Base-by-base conservation (phyloP, 169 alveolate genomes). In the Plasmodium sp. region DNA sequence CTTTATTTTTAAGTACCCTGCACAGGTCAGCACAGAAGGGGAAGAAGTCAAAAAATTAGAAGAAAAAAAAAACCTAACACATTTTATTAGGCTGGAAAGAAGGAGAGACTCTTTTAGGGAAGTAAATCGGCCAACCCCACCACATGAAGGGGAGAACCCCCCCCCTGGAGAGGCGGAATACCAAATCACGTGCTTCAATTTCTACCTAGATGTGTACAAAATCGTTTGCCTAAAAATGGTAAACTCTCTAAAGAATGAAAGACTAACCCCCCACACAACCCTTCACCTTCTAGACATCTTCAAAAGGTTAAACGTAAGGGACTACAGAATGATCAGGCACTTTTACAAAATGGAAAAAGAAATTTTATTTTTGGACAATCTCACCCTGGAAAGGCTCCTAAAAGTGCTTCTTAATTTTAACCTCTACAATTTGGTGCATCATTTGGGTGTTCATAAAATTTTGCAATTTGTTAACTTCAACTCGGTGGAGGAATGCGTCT, bases 221-320 rank as follows among this genome's bases (percentile, higher is more conserved):
- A 80, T 90, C 1, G 83, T 90, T 39, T 45, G 91, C 36, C 34
- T 90, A 43, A 90, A 90, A 45, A 80, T 90, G 73, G 48, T 90
- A 51, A 58, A 67, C 58, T 39, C 2, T 3, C 18, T 90, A 62
- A 79, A 34, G 41, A 31, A 90, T 62, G 84, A 90, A 62, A 90
- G 27, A 12, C 36, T 90, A 51, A 36, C 77, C 7, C 41, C 62
- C 16, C 22, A 5, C 34, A 18, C 41, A 3, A 90, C 31, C 18
- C 62, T 90, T 12, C 83, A 90, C 41, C 39, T 90, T 9, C 39
- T 90, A n/a, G 81, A 82, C 9, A 90, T 90, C 10, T 90, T 80
- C 82, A 88, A 90, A 74, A 90, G 80, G 51, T 74, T 90, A 90
- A 90, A 90, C 72, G 58, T 90, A 62, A 56, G 94, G 51, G 94